A percentile compares a stretch with the other conserved stretches of the same genome.
Conservation (phyloP, 495 filamentous ascomycete genomes). For the Jackrogersella minutella region DNA sequence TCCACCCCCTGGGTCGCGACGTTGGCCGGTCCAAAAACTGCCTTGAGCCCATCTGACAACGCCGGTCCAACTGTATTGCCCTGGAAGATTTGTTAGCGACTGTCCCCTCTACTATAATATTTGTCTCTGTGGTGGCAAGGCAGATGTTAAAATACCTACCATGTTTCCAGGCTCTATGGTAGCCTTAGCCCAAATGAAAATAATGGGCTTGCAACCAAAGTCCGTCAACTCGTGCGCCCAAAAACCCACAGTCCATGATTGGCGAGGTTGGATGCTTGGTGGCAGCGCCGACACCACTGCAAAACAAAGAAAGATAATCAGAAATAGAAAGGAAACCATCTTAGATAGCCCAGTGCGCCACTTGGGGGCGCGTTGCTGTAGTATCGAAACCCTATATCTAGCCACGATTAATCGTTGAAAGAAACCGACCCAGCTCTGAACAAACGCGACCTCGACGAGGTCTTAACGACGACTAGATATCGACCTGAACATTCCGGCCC, state of each 20-base stretch:
- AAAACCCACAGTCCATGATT: conserved; percentile 37
- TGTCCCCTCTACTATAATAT: not conserved
- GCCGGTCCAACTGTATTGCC: conserved; percentile 53
- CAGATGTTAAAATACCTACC: conserved; percentile 44
- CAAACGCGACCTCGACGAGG: conserved; percentile 14
- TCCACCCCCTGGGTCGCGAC: conserved; percentile 52
- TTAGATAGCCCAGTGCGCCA: conserved; percentile 1
- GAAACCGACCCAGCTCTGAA: not conserved
- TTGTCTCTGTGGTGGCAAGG: not conserved
- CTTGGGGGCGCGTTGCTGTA: not conserved
- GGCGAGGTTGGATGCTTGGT: conserved; percentile 28
- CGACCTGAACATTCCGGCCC: conserved; percentile 14
- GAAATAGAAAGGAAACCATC: conserved; percentile 15
- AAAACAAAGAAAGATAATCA: conserved; percentile 18
- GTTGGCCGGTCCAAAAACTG: conserved; percentile 49
- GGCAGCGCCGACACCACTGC: conserved; percentile 30
- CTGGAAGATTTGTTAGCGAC: conserved; percentile 37
- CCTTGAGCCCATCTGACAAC: conserved; percentile 50
- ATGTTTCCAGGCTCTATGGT: conserved; percentile 61
- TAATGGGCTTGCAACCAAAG: conserved; percentile 52
- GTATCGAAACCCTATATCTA: not conserved
- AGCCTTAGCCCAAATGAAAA: conserved; percentile 59
- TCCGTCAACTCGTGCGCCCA: conserved; percentile 52
- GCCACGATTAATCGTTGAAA: not conserved
- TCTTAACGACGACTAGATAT: conserved; percentile 16